Evolutionary conservation across 345 rosid genomes (phyloP).

Genomic region (Eutrema japonicum): DNA sequence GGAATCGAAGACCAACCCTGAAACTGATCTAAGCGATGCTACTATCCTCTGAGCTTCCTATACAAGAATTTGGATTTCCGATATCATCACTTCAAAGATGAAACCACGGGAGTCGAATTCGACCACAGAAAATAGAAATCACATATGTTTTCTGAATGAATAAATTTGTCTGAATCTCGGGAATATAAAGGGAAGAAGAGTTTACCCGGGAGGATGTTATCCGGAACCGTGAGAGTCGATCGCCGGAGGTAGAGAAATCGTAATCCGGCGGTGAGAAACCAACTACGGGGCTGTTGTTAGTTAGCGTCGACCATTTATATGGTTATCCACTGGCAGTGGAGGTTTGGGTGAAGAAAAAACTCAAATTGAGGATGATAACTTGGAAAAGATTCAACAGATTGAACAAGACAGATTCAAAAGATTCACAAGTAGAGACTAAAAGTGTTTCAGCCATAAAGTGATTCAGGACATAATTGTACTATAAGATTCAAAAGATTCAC

Average conservation of each 20-base stretch:
- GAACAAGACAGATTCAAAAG: too few species aligned
- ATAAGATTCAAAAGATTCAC: too few species aligned
- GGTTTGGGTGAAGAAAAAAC: too few species aligned
- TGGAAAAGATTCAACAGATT: too few species aligned
- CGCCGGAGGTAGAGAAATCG: conserved; percentile 7
- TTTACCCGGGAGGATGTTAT: neutral
- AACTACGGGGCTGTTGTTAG: neutral
- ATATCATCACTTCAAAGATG: neutral
- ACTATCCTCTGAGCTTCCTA: too few species aligned
- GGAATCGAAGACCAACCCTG: too few species aligned
- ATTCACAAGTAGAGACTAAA: too few species aligned
- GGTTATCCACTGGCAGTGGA: neutral
- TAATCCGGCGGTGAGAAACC: conserved; percentile 5
- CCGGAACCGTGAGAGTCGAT: neutral
- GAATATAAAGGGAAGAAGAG: neutral
- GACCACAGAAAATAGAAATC: neutral
- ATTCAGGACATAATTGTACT: too few species aligned
- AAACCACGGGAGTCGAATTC: neutral
- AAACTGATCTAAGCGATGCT: neutral
- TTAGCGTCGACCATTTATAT: neutral
- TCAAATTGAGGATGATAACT: too few species aligned
- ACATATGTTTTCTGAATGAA: neutral
- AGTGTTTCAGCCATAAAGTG: too few species aligned
- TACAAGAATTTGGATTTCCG: neutral
- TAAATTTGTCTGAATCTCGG: neutral